Conservation (phyloP, 2,329 filamentous ascomycete species). For the Sarocladium kiliense region DNA sequence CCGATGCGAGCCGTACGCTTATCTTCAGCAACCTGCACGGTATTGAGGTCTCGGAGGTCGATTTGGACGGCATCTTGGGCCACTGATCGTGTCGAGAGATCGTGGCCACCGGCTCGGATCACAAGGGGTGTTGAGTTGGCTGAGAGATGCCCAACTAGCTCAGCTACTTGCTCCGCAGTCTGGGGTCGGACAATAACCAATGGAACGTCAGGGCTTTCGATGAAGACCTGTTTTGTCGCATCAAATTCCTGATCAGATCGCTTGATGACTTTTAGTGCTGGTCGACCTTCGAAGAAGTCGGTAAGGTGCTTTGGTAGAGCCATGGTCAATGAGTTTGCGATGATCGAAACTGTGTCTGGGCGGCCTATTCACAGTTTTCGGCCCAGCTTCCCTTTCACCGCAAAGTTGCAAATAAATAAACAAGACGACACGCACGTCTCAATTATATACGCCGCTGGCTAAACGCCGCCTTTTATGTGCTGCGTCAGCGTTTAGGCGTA, state of each 20-base stretch:
- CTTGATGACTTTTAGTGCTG: not conserved
- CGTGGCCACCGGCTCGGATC: constrained; percentile 14
- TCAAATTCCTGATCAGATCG: not conserved
- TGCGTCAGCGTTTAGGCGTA: no score
- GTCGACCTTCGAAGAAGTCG: not conserved
- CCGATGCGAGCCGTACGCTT: constrained; percentile 12
- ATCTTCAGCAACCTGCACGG: constrained; percentile 11
- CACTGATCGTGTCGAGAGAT: constrained; percentile 7
- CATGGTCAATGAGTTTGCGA: not conserved
- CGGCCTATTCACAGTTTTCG: no score
- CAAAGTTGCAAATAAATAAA: no score
- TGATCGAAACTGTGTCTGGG: no score
- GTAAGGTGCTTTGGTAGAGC: not conserved
- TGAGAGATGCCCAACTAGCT: constrained; percentile 4
- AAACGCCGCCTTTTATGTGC: no score
- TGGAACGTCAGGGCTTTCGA: not conserved
- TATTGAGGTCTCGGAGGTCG: constrained; percentile 14
- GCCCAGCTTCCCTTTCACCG: no score
- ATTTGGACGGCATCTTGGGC: constrained; percentile 12
- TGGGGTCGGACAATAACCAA: constrained; percentile 1
- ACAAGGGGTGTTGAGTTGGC: constrained; percentile 3
- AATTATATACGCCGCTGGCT: no score
- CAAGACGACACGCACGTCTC: no score
- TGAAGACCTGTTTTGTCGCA: not conserved
- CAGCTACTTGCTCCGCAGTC: not conserved